Base-by-base conservation (phyloP, 2,329 filamentous ascomycete species). In the Alternaria conjuncta region DNA sequence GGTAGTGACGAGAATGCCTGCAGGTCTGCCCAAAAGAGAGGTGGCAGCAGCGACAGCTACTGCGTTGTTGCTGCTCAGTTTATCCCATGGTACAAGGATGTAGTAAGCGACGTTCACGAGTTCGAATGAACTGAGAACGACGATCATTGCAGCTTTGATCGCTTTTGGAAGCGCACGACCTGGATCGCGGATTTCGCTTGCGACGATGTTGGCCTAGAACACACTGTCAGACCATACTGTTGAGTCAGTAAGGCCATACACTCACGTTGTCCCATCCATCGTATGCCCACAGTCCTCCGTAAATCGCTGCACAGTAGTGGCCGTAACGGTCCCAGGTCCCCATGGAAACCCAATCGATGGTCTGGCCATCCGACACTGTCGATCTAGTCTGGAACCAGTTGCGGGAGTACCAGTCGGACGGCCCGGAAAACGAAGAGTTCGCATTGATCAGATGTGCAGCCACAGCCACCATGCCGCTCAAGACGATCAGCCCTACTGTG, bases 201-300 rank as follows among this genome's bases (percentile, higher is more conserved):
- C 78, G 8, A 81, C 76, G 21, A 79, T 64, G n/a, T 79, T 79
- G 57, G 77, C 77, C 78, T 80, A 28, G 3, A 51, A 36, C 18
- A 28, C 15, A 21, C 28, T 13, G 46, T 64, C 26, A 64, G 58
- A 13, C 25, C 20, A 23, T 9, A n/a, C 5, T 18, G 36, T 25
- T 25, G 15, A n/a, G 18, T n/a, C 43, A 28, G 13, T 25, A 21
- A 13, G 4, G 6, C 36, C 15, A 36, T 30, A 26, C 10, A 70
- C 82, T 79, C 43, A 86, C 87, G 79, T 89, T 90, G 59, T 90
- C 88, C 88, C 88, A 90, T 0, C 88, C 88, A 0, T 86, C 88
- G 63, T 89, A 90, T 0, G 86, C 88, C 88, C 88, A 90, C 0
- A 90, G 72, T 0, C 86, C 87, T 0, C 85, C 88, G 67, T 90